phyloP scores from a whole-genome alignment of 225 moss, liverwort and hornwort species.

The Ulota crispa region DNA sequence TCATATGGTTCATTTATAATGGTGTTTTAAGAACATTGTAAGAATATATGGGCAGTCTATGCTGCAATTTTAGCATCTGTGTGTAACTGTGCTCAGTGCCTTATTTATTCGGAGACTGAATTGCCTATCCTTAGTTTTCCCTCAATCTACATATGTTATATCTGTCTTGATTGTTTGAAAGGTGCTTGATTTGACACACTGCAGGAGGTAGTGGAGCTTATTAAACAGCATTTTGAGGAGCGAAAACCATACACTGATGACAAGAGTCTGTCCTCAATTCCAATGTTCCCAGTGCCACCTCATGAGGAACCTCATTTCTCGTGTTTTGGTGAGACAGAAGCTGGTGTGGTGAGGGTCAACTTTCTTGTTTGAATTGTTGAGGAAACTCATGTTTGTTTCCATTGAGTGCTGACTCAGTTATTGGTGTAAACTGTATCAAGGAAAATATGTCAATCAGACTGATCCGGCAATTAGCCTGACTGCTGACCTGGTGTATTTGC shows the following conservation, averaged over 20 bases:
- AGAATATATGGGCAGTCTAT: not conserved
- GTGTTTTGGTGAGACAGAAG: slow-evolving; percentile 93
- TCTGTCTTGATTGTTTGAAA: not conserved
- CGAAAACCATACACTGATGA: slow-evolving; percentile 50
- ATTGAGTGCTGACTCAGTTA: slow-evolving; percentile 10
- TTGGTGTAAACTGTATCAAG: not conserved
- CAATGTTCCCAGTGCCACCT: slow-evolving; percentile 65
- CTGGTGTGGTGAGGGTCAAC: slow-evolving; percentile 69
- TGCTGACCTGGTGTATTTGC: slow-evolving; percentile 13
- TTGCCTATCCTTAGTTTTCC: not conserved
- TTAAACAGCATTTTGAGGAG: slow-evolving; percentile 79
- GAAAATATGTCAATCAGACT: not conserved
- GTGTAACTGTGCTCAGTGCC: not conserved
- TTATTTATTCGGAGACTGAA: not conserved
- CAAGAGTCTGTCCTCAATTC: slow-evolving; percentile 46
- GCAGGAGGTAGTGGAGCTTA: slow-evolving; percentile 84
- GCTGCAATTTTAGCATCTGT: slow-evolving; percentile 5
- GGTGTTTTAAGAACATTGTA: not conserved
- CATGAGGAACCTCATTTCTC: slow-evolving; percentile 92
- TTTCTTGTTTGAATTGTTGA: not conserved
- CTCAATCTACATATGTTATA: not conserved
- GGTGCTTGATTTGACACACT: slow-evolving; percentile 2
- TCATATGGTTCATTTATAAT: not conserved
- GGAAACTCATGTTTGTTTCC: not conserved
- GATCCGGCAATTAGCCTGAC: not conserved